These are phyloP conservation scores for Ampelocalamus luodianensis DNA, from an alignment of 176 grass and related monocot species.

Conservation along the genomic window DNA sequence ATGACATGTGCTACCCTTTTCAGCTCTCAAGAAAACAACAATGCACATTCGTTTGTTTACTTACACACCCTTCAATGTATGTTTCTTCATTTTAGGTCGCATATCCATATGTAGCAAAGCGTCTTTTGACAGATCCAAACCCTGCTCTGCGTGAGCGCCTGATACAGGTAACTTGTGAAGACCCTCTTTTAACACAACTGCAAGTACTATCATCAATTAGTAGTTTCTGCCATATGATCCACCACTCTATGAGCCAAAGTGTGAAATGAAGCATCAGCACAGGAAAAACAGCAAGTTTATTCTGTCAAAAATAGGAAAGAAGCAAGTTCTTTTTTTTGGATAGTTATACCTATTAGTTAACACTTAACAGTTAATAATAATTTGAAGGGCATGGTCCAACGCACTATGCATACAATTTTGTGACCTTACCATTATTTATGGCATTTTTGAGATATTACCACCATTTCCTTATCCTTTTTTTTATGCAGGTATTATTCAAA, in stretches of 20 bases:
- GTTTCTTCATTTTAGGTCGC: constrained; percentile 73
- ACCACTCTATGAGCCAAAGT: not conserved
- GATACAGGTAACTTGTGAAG: constrained; percentile 73
- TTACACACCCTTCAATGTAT: constrained; percentile 33
- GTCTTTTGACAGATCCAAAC: constrained; percentile 96
- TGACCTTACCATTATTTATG: constrained; percentile 2
- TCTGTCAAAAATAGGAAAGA: constrained; percentile 8
- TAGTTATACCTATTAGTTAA: not conserved
- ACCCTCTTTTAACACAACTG: constrained; percentile 7
- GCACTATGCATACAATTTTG: not conserved
- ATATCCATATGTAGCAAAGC: constrained; percentile 95
- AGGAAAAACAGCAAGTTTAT: not conserved
- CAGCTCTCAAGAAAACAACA: constrained; percentile 22
- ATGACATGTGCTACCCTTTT: constrained; percentile 35
- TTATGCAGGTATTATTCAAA: constrained; percentile 87
- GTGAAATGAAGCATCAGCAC: constrained; percentile 10
- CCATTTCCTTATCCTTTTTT: constrained; percentile 14
- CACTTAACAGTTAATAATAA: not conserved
- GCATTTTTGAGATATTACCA: constrained; percentile 1
- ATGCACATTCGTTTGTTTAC: not conserved
- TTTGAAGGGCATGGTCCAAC: not conserved
- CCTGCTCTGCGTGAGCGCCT: constrained; percentile 92
- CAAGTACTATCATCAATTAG: not conserved
- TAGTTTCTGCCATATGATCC: constrained; percentile 4
- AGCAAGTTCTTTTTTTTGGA: not conserved